Conservation (phyloP, 2,329 filamentous ascomycete species). For the Colletotrichum eleusines region DNA sequence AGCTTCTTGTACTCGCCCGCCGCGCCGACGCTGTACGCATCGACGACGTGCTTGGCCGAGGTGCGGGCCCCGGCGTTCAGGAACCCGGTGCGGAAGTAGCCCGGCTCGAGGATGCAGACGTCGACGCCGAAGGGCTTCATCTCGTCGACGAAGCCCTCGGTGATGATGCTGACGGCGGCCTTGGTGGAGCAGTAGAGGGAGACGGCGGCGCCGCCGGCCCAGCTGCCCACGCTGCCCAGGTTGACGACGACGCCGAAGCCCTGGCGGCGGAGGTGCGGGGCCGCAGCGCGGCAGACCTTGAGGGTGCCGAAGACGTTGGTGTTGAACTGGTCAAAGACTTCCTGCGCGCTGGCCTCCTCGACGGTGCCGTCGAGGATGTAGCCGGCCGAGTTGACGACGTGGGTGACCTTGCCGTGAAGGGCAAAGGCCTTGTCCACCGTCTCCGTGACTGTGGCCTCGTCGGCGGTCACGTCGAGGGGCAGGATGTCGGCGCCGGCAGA, state of each 20-base stretch:
- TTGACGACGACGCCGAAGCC: slow-evolving; percentile 53
- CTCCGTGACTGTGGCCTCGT: slow-evolving; percentile 52
- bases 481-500: slow-evolving; percentile 57
- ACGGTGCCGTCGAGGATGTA: slow-evolving; percentile 57
- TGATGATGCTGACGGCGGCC: slow-evolving; percentile 58
- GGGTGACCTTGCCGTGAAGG: slow-evolving; percentile 56
- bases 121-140: slow-evolving; percentile 59
- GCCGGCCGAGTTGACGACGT: slow-evolving; percentile 62
- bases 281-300: slow-evolving; percentile 61
- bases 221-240: slow-evolving; percentile 62
- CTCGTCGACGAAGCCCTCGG: slow-evolving; percentile 58
- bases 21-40: slow-evolving; percentile 50
- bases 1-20: slow-evolving; percentile 46
- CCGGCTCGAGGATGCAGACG: slow-evolving; percentile 60
- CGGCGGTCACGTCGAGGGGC: slow-evolving; percentile 60
- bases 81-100: slow-evolving; percentile 65
- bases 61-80: slow-evolving; percentile 53
- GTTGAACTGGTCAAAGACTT: slow-evolving; percentile 57
- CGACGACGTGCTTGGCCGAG: slow-evolving; percentile 47
- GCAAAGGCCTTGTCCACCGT: slow-evolving; percentile 51
- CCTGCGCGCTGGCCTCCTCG: slow-evolving; percentile 55
- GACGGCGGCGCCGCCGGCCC: slow-evolving; percentile 52
- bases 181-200: slow-evolving; percentile 61
- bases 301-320: slow-evolving; percentile 67
- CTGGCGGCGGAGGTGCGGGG: slow-evolving; percentile 60